Conservation (phyloP, 2,329 filamentous ascomycete species). For the Tolypocladium album region DNA sequence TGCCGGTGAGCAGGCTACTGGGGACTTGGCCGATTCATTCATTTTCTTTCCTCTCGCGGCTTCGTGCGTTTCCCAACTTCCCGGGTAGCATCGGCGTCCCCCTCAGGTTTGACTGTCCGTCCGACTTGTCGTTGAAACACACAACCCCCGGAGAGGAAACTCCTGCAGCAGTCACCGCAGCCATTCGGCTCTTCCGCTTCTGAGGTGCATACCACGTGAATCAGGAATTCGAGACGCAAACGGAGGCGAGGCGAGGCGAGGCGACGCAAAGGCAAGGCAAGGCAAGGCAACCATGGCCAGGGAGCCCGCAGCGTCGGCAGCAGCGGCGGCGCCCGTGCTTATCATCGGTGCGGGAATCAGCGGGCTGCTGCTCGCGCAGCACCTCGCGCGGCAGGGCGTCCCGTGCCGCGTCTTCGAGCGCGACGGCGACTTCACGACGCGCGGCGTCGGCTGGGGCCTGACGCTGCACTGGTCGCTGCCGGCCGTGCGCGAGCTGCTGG, state of each 20-base stretch:
- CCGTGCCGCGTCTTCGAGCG: slow-evolving; percentile 42
- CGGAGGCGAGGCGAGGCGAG: no score
- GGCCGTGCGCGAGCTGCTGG: slow-evolving; percentile 38
- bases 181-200: background rate
- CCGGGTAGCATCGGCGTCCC: background rate
- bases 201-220: no score
- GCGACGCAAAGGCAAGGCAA: no score
- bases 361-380: slow-evolving; percentile 25
- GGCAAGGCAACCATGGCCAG: background rate
- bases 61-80: background rate
- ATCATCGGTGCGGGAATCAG: slow-evolving; percentile 27
- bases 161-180: background rate
- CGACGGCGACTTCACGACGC: slow-evolving; percentile 33
- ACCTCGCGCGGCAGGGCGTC: slow-evolving; percentile 19
- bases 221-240: background rate
- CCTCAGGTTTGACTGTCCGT: no score
- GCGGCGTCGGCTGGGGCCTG: slow-evolving; percentile 49
- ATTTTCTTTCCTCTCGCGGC: background rate
- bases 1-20: background rate
- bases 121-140: background rate
- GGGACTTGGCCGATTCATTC: background rate
- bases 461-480: slow-evolving; percentile 53
- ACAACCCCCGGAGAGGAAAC: no score
- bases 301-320: background rate
- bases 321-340: slow-evolving; percentile 13